Conservation (phyloP, 331 rosid genomes). For the Dryas integrifolia region DNA sequence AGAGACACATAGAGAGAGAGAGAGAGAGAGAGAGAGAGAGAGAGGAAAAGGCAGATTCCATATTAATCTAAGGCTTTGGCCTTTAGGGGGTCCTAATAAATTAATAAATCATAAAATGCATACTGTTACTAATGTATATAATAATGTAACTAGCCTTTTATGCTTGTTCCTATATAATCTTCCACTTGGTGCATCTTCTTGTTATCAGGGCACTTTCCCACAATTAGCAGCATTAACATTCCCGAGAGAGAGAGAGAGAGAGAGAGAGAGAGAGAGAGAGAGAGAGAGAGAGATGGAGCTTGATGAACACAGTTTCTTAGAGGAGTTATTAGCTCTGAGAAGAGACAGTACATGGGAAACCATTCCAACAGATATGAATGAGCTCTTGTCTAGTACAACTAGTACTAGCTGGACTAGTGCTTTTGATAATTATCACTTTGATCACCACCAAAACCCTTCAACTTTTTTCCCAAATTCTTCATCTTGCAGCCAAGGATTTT, state of each 20-base stretch:
- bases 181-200: constrained; percentile 35
- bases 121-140: constrained; percentile 20
- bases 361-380: constrained; percentile 51
- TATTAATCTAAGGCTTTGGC: constrained; percentile 33
- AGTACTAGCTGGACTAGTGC: constrained; percentile 21
- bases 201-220: constrained; percentile 42
- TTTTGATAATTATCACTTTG: constrained; percentile 38
- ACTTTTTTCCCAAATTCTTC: constrained; percentile 40
- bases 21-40: constrained; percentile 21
- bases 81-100: constrained; percentile 10
- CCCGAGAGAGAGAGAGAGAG: constrained; percentile 27
- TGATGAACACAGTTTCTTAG: constrained; percentile 59
- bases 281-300: constrained; percentile 49
- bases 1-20: constrained; percentile 2
- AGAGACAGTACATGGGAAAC: constrained; percentile 60
- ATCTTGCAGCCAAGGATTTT: constrained; percentile 34
- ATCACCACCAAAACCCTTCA: constrained; percentile 44
- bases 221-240: constrained; percentile 33
- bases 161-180: constrained; percentile 46
- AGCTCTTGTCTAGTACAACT: constrained; percentile 36
- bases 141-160: constrained; percentile 25
- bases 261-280: neutral
- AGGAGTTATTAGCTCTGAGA: constrained; percentile 60
- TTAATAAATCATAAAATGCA: constrained; percentile 13
- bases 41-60: constrained; percentile 49